phyloP scores from a whole-genome alignment of 108 stramenopile species.

The Discostella stelligeroides region DNA sequence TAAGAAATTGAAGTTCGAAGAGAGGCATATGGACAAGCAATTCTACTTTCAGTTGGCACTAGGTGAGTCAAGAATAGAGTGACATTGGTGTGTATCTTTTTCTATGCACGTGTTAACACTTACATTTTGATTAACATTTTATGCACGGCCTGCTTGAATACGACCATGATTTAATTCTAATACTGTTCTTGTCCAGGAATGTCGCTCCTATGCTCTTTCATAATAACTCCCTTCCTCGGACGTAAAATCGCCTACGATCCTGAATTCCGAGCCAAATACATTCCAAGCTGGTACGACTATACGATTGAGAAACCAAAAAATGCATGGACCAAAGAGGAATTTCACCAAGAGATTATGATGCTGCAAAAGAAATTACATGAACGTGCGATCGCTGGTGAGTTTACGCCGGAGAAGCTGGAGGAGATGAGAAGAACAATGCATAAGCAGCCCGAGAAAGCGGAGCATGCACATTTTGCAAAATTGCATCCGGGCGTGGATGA shows the following conservation, averaged over 20 bases:
- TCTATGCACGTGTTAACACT: too few relatives aligned
- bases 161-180: too few relatives aligned
- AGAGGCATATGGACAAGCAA: slow-evolving; percentile 39
- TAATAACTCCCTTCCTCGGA: slow-evolving; percentile 74
- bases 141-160: not conserved
- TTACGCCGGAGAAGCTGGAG: slow-evolving; percentile 78
- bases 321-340: slow-evolving; percentile 76
- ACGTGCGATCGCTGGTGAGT: slow-evolving; percentile 79
- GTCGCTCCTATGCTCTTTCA: slow-evolving; percentile 61
- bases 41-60: slow-evolving; percentile 59
- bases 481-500: slow-evolving; percentile 82
- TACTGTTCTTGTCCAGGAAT: too few relatives aligned
- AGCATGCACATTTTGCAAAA: slow-evolving; percentile 67
- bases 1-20: slow-evolving; percentile 51
- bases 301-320: slow-evolving; percentile 69
- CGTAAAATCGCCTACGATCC: slow-evolving; percentile 80
- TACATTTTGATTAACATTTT: too few relatives aligned
- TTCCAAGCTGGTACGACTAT: slow-evolving; percentile 85
- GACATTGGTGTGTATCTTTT: not conserved
- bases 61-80: slow-evolving; percentile 24
- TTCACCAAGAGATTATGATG: slow-evolving; percentile 72
- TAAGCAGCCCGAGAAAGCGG: slow-evolving; percentile 44
- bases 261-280: slow-evolving; percentile 72
- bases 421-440: slow-evolving; percentile 58
- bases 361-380: slow-evolving; percentile 58